These are phyloP conservation scores for Coemansia umbellata DNA, from an alignment of 192 early-diverging fungal genomes.

Conservation along the genomic window DNA sequence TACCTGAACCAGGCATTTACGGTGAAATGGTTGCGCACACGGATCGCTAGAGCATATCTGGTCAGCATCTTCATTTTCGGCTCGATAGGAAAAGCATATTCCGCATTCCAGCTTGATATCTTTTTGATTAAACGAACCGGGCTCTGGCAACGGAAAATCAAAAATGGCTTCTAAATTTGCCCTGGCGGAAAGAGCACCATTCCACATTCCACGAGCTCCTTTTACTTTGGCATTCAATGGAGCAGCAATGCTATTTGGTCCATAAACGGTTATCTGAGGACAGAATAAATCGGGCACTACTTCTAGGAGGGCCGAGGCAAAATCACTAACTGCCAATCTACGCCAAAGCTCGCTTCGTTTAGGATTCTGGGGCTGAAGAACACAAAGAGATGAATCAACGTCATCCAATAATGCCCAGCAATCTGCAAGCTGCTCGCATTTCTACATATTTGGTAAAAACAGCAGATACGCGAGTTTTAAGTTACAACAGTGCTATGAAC, in stretches of 20 bases:
- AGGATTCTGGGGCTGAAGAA: conserved; percentile 31
- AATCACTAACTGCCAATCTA: conserved; percentile 21
- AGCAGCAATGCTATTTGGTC: conserved; percentile 17
- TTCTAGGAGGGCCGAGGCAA: conserved; percentile 24
- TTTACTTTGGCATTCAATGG: conserved; percentile 21
- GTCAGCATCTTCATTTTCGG: conserved; percentile 19
- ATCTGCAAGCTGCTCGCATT: conserved; percentile 10
- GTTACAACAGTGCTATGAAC: too few species aligned
- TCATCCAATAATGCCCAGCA: conserved; percentile 32
- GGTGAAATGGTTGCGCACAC: conserved; percentile 45
- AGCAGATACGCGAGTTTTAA: too few species aligned
- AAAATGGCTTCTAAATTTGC: conserved; percentile 24
- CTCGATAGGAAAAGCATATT: conserved; percentile 34
- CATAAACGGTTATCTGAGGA: conserved; percentile 31
- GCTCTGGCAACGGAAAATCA: conserved; percentile 11
- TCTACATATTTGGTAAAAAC: conserved; percentile 12
- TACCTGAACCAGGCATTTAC: conserved; percentile 36
- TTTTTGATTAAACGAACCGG: conserved; percentile 4
- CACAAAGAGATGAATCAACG: conserved; percentile 27
- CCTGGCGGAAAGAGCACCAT: not conserved
- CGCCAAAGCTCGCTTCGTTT: conserved; percentile 34
- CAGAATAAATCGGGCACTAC: conserved; percentile 15
- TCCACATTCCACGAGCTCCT: conserved; percentile 8
- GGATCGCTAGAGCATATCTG: conserved; percentile 36
- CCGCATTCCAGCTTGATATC: conserved; percentile 44